phyloP scores from a whole-genome alignment of 2,329 filamentous ascomycete genomes.

The Curvularia sp. region DNA sequence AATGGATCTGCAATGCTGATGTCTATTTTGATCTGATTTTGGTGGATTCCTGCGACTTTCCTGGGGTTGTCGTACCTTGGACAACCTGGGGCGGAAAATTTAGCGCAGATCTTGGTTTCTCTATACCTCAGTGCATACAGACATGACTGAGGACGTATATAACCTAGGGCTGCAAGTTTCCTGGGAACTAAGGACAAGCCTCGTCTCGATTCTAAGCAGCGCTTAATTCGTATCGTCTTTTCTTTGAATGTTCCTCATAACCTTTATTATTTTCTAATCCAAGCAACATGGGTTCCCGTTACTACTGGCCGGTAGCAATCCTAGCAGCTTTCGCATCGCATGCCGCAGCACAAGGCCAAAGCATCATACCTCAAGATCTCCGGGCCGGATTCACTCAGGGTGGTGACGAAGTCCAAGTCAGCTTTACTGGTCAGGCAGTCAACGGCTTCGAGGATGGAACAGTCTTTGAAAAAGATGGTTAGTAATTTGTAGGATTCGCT shows the following conservation, averaged over 20 bases:
- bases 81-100: conserved; percentile 27
- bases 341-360: conserved; percentile 20
- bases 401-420: conserved; percentile 39
- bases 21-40: conserved; percentile 15
- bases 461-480: conserved; percentile 34
- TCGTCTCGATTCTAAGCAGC: background rate
- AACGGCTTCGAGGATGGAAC: conserved; percentile 42
- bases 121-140: conserved; percentile 18
- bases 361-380: conserved; percentile 27
- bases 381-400: conserved; percentile 25
- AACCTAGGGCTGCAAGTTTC: conserved; percentile 19
- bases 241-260: background rate
- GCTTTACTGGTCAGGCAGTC: conserved; percentile 34
- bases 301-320: conserved; percentile 10
- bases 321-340: conserved; percentile 8
- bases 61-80: conserved; percentile 14
- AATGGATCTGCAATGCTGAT: conserved; percentile 10
- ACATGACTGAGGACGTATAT: conserved; percentile 24
- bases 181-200: background rate
- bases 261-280: conserved; percentile 1
- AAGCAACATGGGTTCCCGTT: conserved; percentile 22
- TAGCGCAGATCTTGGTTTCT: conserved; percentile 17
- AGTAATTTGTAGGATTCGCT: conserved; percentile 7
- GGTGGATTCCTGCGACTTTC: conserved; percentile 10
- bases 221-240: background rate